These are phyloP conservation scores for Arthrobotrys musiformis DNA, from an alignment of 2,329 filamentous ascomycete genomes.

Conservation along the genomic window DNA sequence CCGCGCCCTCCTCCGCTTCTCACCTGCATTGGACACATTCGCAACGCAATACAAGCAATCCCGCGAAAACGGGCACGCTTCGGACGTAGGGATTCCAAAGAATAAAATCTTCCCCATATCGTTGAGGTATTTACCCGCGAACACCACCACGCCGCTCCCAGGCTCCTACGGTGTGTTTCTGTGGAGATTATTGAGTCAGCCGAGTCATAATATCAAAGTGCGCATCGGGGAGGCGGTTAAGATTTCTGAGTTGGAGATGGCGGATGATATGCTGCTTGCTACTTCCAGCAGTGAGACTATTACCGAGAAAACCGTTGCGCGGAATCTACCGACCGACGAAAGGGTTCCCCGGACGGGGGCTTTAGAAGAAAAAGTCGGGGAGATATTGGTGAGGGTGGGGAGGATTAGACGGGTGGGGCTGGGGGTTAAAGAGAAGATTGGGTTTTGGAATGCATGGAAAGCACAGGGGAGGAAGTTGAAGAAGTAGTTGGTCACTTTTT, in stretches of 20 bases:
- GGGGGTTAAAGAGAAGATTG: slow-evolving; percentile 81
- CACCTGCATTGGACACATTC: slow-evolving; percentile 77
- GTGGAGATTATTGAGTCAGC: slow-evolving; percentile 84
- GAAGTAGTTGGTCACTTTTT: slow-evolving; percentile 27
- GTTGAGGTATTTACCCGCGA: slow-evolving; percentile 85
- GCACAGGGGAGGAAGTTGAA: slow-evolving; percentile 61
- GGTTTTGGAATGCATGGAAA: slow-evolving; percentile 79
- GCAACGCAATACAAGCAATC: slow-evolving; percentile 65
- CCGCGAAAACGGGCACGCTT: slow-evolving; percentile 37
- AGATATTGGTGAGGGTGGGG: slow-evolving; percentile 85
- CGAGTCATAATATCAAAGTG: slow-evolving; percentile 89
- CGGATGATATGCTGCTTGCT: slow-evolving; percentile 47
- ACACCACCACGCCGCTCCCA: slow-evolving; percentile 90
- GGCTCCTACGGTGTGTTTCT: slow-evolving; percentile 77
- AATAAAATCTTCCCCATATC: slow-evolving; percentile 90
- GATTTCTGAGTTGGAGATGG: slow-evolving; percentile 63
- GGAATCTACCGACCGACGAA: slow-evolving; percentile 1
- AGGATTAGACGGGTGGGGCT: slow-evolving; percentile 89
- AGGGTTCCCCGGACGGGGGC: slow-evolving; percentile 64
- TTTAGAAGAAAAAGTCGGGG: slow-evolving; percentile 78
- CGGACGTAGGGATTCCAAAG: slow-evolving; percentile 15
- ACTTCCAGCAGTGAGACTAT: slow-evolving; percentile 59
- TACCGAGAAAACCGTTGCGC: slow-evolving; percentile 53
- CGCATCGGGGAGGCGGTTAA: slow-evolving; percentile 81
- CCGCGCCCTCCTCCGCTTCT: slow-evolving; percentile 84